Evolutionary conservation across 2,329 filamentous ascomycete genomes (phyloP).

Genomic region (Achaetomium macrosporum): DNA sequence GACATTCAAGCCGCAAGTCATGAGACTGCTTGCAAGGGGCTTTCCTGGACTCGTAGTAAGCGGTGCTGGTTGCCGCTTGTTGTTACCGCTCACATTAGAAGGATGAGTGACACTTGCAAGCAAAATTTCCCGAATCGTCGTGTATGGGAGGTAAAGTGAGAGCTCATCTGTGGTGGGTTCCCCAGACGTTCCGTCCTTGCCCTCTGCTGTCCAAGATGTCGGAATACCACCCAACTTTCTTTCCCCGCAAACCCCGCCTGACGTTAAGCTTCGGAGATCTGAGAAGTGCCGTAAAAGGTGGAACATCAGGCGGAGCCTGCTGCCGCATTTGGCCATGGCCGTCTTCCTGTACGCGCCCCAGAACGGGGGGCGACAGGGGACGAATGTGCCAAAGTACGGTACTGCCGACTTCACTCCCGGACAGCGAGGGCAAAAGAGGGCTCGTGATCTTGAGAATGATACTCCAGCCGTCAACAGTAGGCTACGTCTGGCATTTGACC

Average conservation of each 20-base stretch:
- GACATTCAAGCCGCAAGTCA: too few relatives aligned
- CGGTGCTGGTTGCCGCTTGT: too few relatives aligned
- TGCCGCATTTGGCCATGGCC: slow-evolving; percentile 16
- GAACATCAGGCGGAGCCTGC: slow-evolving; percentile 18
- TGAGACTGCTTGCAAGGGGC: too few relatives aligned
- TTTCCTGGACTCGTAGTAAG: too few relatives aligned
- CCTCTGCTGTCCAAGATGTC: slow-evolving; percentile 12
- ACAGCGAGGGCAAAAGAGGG: neutral
- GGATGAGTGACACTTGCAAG: slow-evolving; percentile 3
- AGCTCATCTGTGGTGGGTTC: neutral
- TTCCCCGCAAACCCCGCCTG: slow-evolving; percentile 20
- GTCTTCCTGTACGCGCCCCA: neutral
- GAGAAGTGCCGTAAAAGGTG: slow-evolving; percentile 22
- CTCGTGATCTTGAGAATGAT: neutral
- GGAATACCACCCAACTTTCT: slow-evolving; percentile 20
- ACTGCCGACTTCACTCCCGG: slow-evolving; percentile 10
- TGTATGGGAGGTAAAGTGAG: too few relatives aligned
- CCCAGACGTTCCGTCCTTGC: slow-evolving; percentile 10
- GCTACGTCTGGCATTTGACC: slow-evolving; percentile 2
- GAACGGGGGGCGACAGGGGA: slow-evolving; percentile 14
- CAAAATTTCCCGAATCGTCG: too few relatives aligned
- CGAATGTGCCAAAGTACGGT: slow-evolving; percentile 12
- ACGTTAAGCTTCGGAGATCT: slow-evolving; percentile 20
- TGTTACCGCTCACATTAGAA: neutral
- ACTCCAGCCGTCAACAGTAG: neutral